A percentile compares a stretch with the other conserved stretches of the same genome.
Evolutionary conservation across 495 filamentous ascomycete species (phyloP).

Genomic region (Penicillium cosmopolitanum): DNA sequence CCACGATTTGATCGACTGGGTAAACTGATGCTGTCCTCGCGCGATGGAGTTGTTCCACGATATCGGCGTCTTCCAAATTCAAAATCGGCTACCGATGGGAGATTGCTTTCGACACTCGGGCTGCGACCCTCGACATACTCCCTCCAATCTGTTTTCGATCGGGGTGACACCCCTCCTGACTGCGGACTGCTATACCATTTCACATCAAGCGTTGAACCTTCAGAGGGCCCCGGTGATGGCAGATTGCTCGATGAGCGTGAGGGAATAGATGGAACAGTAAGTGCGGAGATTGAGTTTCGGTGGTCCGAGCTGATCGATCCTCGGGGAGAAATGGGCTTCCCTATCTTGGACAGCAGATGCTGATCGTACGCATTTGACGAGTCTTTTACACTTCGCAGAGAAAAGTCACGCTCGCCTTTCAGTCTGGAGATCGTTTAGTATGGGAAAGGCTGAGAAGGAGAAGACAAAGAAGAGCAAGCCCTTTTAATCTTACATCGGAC

Average conservation of each 20-base stretch:
- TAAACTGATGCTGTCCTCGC: conserved; percentile 50
- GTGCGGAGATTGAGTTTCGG: conserved; percentile 50
- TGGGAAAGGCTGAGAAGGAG: neutral
- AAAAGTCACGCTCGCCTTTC: conserved; percentile 62
- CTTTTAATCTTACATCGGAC: conserved; percentile 48
- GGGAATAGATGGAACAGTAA: conserved; percentile 51
- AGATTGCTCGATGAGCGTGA: conserved; percentile 43
- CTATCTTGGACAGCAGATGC: conserved; percentile 74
- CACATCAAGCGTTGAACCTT: conserved; percentile 46
- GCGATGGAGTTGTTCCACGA: conserved; percentile 49
- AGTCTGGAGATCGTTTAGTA: conserved; percentile 43
- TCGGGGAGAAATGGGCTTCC: conserved; percentile 64
- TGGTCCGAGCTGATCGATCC: conserved; percentile 56
- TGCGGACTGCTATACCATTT: conserved; percentile 49
- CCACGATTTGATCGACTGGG: conserved; percentile 57
- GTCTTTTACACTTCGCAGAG: conserved; percentile 58
- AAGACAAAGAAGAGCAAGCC: neutral
- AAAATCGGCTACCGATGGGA: conserved; percentile 48
- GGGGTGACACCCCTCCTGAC: conserved; percentile 50
- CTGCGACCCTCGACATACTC: conserved; percentile 53
- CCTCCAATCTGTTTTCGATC: conserved; percentile 45
- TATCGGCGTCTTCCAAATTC: conserved; percentile 44
- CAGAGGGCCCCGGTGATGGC: conserved; percentile 48
- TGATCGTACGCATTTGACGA: conserved; percentile 78
- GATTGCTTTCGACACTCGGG: conserved; percentile 53